Base-by-base conservation (phyloP, 352 stramenopile genomes). In the Phytophthora pseudosyringae region DNA sequence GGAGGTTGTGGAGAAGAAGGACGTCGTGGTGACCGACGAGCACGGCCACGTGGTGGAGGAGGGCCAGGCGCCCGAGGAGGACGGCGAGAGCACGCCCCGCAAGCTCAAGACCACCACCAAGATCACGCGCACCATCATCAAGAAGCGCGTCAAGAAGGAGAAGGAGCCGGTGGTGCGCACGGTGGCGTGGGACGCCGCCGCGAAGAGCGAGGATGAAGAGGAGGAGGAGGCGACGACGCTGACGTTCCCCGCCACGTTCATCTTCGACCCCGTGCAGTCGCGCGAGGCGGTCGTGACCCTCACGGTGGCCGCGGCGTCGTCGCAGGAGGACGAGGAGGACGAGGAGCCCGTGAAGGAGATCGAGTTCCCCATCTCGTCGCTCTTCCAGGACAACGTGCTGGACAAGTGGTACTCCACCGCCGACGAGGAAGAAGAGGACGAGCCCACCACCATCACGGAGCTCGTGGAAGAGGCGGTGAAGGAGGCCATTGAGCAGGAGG, bases 251-350 rank as follows among this genome's bases (percentile, higher is more conserved):
- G 77, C 74, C 10, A 86, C 76, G 29, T 90, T 95, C 41, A 80
- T 90, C 43, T 95, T 94, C 50, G 87, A 95, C 56, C 83, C 80
- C 0, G 81, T 95, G 64, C 87, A 93, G 65, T 93, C 86, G 36
- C 85, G 85, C 21, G 87, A 95, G 65, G 85, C 87, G 15, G 67
- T 93, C 4, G 81, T 93, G 69, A 89, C 71, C 16, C 76, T 95
- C 56, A 79, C 87, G 18, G 78, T 95, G 15, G 71, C 76, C 44
- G 51, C 60, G 18, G 31, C 62, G 31, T 47, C 49, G 46, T 63
- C 65, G 26, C 73, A 81, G 18, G 75, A 92, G 15, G 77, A 87
- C 1, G 81, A 82, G 0, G 78, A 74, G 26, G 77, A 90, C 43
- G 31, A 49, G 5, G 79, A 92, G 43, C 62, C 81, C 0, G 59